Base-by-base conservation (phyloP, 768 basidiomycete genomes). In the Rhodosporidiobolus sp. region DNA sequence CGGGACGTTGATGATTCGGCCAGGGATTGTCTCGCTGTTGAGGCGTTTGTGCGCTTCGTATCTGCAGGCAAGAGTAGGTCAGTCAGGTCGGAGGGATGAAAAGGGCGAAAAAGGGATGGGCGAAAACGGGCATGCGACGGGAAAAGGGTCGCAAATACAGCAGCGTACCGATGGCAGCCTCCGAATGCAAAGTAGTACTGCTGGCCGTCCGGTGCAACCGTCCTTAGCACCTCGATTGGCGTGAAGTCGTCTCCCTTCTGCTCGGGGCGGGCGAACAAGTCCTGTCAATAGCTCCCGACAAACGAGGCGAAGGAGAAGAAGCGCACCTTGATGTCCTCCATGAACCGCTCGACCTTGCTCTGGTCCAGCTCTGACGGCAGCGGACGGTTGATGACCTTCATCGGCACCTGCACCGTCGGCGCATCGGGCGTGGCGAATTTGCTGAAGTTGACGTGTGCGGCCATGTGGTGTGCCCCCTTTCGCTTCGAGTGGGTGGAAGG, bases 21-120 rank as follows among this genome's bases (percentile, higher is more conserved):
- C 79, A 4, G 77, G 73, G 32, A 82, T 80, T 22, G 79, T 80
- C 64, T 79, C 78, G 57, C 74, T 67, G 30, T 75, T 63, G 10
- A 82, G 67, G 5, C 80, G 74, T 65, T 81, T 81, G 54, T 80
- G 79, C 10, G 82, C 82, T 70, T 82, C 82, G 67, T 74, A 82
- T 17, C 79, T 77, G 63, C n/a, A 4, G 0, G 24, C 3, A 16
- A 11, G 61, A 14, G 3, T 7, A 43, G 17, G 16, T 7, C 7
- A 7, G 38, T 43, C 38, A 43, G 38, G 38, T 7, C 38, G 38
- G 14, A 43, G n/a, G n/a, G n/a, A n/a, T n/a, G 38, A 43, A 43
- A 43, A 43, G 8, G 38, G 38, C 4, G 10, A n/a, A 3, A 24
- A 54, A 7, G n/a, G 50, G 20, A 1, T 26, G 26, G 38, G 43